Base-by-base conservation (phyloP, 768 basidiomycete species). In the Punctularia strigosozonata region DNA sequence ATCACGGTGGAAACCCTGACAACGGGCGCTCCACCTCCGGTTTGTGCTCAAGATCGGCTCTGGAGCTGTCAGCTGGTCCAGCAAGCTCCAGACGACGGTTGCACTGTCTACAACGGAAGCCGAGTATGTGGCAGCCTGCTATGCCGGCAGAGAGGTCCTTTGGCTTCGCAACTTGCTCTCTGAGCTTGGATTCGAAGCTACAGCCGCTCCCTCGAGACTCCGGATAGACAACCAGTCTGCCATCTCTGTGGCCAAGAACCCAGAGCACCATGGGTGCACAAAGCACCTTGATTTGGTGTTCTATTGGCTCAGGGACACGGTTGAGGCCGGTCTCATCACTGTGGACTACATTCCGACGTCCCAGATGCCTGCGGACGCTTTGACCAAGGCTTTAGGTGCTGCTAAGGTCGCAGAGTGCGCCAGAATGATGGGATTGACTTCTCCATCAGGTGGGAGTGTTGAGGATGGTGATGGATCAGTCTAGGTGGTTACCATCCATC, bases 231-330 rank as follows among this genome's bases (percentile, higher is more conserved):
- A 43, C 24, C 40, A 41, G 6, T 49, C 47, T 1, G 36, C 59
- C 0, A 54, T 63, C 14, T 41, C 46, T 4, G 49, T 63, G 22
- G 49, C 55, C 0, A 36, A 56, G 18, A 55, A 51, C 22, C 44
- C 50, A 2, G 52, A 55, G 14, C 46, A 52, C 12, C 54, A 60
- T 38, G 33, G 44, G 3, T 36, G 43, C 0, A 50, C 48, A 31
- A 63, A 63, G 39, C 59, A 60, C 24, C 50, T 62, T 17, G 53
- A 61, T 30, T 43, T 60, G 7, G 15, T 19, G 14, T 41, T 26
- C 35, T 35, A 31, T 25, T 49, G 39, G 43, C 32, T 50, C 31
- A 32, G 48, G 15, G 39, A 41, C 13, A 24, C 12, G 24, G 43
- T 47, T 14, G 43, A 38, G 23, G 21, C 32, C 1, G 40, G 41